phyloP scores from a whole-genome alignment of 495 filamentous ascomycete genomes.

The Platismatia glauca region DNA sequence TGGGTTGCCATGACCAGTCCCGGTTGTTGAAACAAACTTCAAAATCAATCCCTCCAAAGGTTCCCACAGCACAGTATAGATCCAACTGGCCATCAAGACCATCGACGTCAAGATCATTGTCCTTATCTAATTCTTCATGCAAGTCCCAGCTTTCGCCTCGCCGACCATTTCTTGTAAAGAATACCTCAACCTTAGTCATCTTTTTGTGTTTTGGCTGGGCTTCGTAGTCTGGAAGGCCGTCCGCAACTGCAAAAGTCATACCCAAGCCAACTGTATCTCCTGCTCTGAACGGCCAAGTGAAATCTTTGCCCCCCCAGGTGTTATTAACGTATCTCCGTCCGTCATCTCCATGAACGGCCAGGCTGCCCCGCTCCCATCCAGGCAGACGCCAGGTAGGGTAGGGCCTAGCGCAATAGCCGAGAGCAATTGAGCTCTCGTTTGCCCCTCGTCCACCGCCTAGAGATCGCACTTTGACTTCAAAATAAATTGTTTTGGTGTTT shows the following conservation, averaged over 20 bases:
- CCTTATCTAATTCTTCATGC: constrained; percentile 70
- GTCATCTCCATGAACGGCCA: constrained; percentile 89
- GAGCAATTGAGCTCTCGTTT: constrained; percentile 54
- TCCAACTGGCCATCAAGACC: constrained; percentile 78
- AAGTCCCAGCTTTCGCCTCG: constrained; percentile 65
- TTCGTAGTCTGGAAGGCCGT: constrained; percentile 24
- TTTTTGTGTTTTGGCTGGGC: constrained; percentile 18
- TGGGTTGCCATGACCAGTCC: constrained; percentile 36
- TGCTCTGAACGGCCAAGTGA: constrained; percentile 45
- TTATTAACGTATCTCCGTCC: constrained; percentile 84
- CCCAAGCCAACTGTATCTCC: constrained; percentile 58
- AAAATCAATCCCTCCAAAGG: constrained; percentile 63
- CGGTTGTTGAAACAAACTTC: constrained; percentile 56
- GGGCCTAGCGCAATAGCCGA: constrained; percentile 73
- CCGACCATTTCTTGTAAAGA: constrained; percentile 67
- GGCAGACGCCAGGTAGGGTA: constrained; percentile 84
- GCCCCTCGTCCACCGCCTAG: constrained; percentile 32
- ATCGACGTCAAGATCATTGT: constrained; percentile 50
- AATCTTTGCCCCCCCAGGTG: constrained; percentile 69
- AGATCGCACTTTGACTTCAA: constrained; percentile 55
- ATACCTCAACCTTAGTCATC: constrained; percentile 52
- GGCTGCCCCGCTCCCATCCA: constrained; percentile 78
- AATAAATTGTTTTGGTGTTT: constrained; percentile 61
- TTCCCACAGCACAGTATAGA: constrained; percentile 69
- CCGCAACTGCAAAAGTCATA: constrained; percentile 51